Evolutionary conservation across 192 early-diverging fungal genomes (phyloP), one percentile per base, ranked within the genome.

Genomic region (Coemansia sp.): DNA sequence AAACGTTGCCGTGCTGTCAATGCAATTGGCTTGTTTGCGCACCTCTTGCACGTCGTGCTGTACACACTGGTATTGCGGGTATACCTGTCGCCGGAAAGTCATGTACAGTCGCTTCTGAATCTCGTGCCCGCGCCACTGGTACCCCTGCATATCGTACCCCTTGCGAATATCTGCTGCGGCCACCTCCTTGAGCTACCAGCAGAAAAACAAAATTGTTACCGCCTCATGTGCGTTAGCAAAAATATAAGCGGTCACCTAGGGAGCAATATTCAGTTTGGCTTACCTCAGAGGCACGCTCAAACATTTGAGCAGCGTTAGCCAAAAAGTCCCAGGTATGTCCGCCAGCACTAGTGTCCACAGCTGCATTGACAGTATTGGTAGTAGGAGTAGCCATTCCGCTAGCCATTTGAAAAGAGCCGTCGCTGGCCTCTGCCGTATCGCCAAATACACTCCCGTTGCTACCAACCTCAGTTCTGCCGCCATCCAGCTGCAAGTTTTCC

Each of bases 101-200:
- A 74, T 84, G 67, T 80, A 85, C 64, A 63, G 61, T 10, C 47
- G 65, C 43, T 54, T 67, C 42, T 84, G 77, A 3, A 68, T 40
- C 65, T 72, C 68, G 11, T 69, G 24, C 15, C 77, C 82, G 27
- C 60, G 40, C 90, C 90, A 89, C 52, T 70, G 59, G 62, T 89
- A 88, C 11, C 90, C 90, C 60, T 91, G 90, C 38, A 86, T 46
- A 42, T 90, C 89, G 33, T 68, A 76, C 7, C 79, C 84, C 20
- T 66, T 60, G 42, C 71, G 67, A 16, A 76, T 42, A 15, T 80
- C 78, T 13, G 65, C 42, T 7, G 54, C 62, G 0, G 60, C 67
- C 6, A 80, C 68, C 41, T 85, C 70, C 8, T 63, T 67, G 13
- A 80, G 66, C 68, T 76, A 76, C 18, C 12, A 5, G 24, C 52